A percentile compares a stretch with the other conserved stretches of the same genome.
Conservation (phyloP, 768 basidiomycete genomes). For the Xerocomellus chrysenteron region DNA sequence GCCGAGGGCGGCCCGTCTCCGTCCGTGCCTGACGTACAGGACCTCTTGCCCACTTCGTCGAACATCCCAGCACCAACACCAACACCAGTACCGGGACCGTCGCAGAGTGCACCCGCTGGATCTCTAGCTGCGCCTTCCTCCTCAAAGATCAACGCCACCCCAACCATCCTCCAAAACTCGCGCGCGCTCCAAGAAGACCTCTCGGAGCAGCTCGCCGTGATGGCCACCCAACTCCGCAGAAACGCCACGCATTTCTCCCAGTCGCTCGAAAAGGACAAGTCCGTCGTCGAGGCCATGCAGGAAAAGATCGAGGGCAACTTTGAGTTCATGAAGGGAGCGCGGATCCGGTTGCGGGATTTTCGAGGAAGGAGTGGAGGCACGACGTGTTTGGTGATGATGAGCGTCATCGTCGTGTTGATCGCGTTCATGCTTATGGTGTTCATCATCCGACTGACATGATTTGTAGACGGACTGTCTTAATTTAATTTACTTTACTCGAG, state of each 20-base stretch:
- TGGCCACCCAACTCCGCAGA: slow-evolving; percentile 85
- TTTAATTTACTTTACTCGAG: slow-evolving; percentile 2
- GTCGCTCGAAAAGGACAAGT: slow-evolving; percentile 71
- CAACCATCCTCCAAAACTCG: slow-evolving; percentile 53
- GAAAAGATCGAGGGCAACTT: slow-evolving; percentile 74
- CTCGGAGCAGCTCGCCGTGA: slow-evolving; percentile 69
- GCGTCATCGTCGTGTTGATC: slow-evolving; percentile 63
- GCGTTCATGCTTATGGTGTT: slow-evolving; percentile 73
- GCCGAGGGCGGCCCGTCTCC: slow-evolving; percentile 19
- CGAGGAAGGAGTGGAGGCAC: slow-evolving; percentile 64
- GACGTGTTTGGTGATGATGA: slow-evolving; percentile 67
- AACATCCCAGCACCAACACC: slow-evolving; percentile 16
- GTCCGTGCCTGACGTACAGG: slow-evolving; percentile 17
- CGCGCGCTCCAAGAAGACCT: slow-evolving; percentile 70
- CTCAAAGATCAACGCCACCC: slow-evolving; percentile 34
- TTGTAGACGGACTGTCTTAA: background rate
- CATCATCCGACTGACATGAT: slow-evolving; percentile 62
- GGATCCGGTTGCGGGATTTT: slow-evolving; percentile 59
- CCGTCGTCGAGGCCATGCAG: slow-evolving; percentile 63
- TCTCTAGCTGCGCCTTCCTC: slow-evolving; percentile 34
- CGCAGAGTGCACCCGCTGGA: slow-evolving; percentile 15
- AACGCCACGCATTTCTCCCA: slow-evolving; percentile 80
- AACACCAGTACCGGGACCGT: slow-evolving; percentile 16
- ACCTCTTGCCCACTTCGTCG: slow-evolving; percentile 42
- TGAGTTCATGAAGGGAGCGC: slow-evolving; percentile 64